Conservation (phyloP, 768 basidiomycete species). For the Clathrus columnatus region DNA sequence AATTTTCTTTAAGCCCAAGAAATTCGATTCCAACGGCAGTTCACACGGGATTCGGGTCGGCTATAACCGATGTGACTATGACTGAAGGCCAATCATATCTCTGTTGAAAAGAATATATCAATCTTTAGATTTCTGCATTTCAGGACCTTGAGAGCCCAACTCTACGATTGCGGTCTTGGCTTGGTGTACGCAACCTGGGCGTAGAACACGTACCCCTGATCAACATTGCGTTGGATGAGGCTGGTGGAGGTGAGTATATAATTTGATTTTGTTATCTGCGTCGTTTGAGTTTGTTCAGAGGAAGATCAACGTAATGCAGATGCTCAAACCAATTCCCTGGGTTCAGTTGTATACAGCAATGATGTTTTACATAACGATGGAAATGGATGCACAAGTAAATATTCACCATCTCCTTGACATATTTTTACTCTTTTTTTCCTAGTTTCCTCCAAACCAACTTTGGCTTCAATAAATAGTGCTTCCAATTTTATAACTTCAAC, state of each 20-base stretch:
- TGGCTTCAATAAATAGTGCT: background rate
- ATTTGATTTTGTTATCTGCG: background rate
- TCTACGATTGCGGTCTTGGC: slow-evolving; percentile 59
- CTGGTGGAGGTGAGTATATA: slow-evolving; percentile 44
- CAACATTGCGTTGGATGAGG: slow-evolving; percentile 45
- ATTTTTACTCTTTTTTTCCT: slow-evolving; percentile 23
- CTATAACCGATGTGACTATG: too few species aligned
- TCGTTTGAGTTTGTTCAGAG: background rate
- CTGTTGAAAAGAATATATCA: too few species aligned
- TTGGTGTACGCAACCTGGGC: slow-evolving; percentile 65
- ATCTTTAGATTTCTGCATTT: slow-evolving; percentile 21
- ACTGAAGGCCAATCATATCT: too few species aligned
- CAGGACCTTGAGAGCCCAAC: slow-evolving; percentile 39
- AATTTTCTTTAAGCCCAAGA: too few species aligned
- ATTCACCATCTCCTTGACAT: slow-evolving; percentile 47
- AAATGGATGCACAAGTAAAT: slow-evolving; percentile 31
- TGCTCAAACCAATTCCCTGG: slow-evolving; percentile 74
- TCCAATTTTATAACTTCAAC: background rate
- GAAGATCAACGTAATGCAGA: slow-evolving; percentile 5
- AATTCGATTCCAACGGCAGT: too few species aligned
- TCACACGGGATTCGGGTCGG: too few species aligned
- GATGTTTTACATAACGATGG: slow-evolving; percentile 38
- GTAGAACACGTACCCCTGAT: slow-evolving; percentile 55
- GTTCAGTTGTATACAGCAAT: slow-evolving; percentile 59
- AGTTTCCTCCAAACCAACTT: background rate